phyloP scores from a whole-genome alignment of 2,329 filamentous ascomycete genomes.

The Keithomyces neogunnii region DNA sequence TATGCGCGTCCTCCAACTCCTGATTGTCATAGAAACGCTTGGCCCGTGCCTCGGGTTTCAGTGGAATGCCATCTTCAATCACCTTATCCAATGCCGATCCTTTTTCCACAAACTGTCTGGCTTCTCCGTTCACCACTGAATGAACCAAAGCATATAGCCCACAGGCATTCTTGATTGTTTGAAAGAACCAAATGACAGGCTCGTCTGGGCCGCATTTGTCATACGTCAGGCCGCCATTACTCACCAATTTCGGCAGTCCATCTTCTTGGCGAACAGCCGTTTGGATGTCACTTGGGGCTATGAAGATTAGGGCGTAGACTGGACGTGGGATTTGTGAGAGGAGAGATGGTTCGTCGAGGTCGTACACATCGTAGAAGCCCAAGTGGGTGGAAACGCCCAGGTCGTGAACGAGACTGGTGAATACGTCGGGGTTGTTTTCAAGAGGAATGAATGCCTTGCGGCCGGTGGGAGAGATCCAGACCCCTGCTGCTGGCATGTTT shows the following conservation, averaged over 20 bases:
- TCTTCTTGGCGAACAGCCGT: conserved; percentile 30
- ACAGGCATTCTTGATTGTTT: conserved; percentile 77
- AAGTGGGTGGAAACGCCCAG: conserved; percentile 62
- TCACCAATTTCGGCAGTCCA: conserved; percentile 12
- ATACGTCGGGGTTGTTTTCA: conserved; percentile 66
- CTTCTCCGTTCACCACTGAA: conserved; percentile 60
- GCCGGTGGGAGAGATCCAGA: conserved; percentile 18
- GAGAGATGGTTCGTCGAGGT: conserved; percentile 68
- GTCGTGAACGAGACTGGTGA: conserved; percentile 61
- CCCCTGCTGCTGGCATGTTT: conserved; percentile 21
- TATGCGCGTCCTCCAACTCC: conserved; percentile 65
- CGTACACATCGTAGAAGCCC: conserved; percentile 75
- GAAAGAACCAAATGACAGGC: conserved; percentile 73
- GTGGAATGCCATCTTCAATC: conserved; percentile 49
- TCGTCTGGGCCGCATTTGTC: conserved; percentile 35
- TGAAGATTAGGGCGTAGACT: conserved; percentile 67
- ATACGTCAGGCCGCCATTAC: conserved; percentile 20
- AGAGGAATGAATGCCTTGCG: conserved; percentile 31
- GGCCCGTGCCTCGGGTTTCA: conserved; percentile 54
- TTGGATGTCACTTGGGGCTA: conserved; percentile 55
- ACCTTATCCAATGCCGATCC: conserved; percentile 49
- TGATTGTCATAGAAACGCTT: conserved; percentile 62
- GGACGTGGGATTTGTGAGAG: conserved; percentile 65
- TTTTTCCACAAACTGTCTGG: conserved; percentile 43
- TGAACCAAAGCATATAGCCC: conserved; percentile 73